phyloP scores from a whole-genome alignment of 108 stramenopile species.

The Epithemia pelagica region DNA sequence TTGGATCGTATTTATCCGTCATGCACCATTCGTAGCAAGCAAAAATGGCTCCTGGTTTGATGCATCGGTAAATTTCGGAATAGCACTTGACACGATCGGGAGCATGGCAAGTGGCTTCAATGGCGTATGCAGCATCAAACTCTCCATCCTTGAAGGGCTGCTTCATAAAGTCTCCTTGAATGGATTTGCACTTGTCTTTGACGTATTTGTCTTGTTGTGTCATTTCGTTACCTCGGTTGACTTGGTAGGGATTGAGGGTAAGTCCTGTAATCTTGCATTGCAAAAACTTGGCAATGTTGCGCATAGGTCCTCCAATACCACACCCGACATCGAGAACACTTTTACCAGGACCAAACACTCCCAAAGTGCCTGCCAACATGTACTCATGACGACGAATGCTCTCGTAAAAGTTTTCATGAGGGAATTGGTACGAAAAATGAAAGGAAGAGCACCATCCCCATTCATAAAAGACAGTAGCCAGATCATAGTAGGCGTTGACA shows the following conservation, averaged over 20 bases:
- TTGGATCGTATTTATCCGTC: slow-evolving; percentile 76
- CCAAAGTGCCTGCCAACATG: slow-evolving; percentile 61
- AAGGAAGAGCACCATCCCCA: slow-evolving; percentile 91
- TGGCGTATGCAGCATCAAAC: slow-evolving; percentile 88
- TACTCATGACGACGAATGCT: slow-evolving; percentile 88
- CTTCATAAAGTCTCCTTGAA: slow-evolving; percentile 88
- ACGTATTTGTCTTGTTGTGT: slow-evolving; percentile 26
- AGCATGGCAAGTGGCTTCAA: slow-evolving; percentile 93
- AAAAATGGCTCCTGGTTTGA: slow-evolving; percentile 81
- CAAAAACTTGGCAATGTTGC: slow-evolving; percentile 86
- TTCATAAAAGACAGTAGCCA: slow-evolving; percentile 94
- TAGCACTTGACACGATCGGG: slow-evolving; percentile 73
- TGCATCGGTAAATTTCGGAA: slow-evolving; percentile 65
- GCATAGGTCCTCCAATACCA: slow-evolving; percentile 94
- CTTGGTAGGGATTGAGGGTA: slow-evolving; percentile 86
- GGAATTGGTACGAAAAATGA: slow-evolving; percentile 84
- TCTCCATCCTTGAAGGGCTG: slow-evolving; percentile 66
- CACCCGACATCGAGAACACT: slow-evolving; percentile 88
- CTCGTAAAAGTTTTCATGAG: slow-evolving; percentile 74
- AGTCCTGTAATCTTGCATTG: slow-evolving; percentile 64
- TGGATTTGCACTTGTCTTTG: slow-evolving; percentile 31
- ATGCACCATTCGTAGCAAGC: slow-evolving; percentile 91
- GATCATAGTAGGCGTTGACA: slow-evolving; percentile 85
- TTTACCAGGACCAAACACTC: slow-evolving; percentile 18
- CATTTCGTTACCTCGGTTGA: slow-evolving; percentile 81